phyloP scores from a whole-genome alignment of 768 basidiomycete genomes.

The Mycena latifolia region DNA sequence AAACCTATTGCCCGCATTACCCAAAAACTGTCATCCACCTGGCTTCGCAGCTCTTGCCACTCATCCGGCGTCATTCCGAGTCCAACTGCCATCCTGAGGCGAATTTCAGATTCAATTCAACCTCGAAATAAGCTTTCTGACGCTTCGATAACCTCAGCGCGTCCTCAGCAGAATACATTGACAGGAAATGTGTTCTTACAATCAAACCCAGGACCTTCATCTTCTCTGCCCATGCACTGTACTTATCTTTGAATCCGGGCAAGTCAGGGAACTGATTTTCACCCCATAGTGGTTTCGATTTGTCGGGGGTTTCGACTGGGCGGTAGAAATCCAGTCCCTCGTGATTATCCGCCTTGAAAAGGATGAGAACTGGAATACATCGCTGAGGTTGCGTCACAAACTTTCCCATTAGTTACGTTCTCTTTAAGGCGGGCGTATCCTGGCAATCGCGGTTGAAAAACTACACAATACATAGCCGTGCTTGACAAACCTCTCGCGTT shows the following conservation, averaged over 20 bases:
- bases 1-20: slow-evolving; percentile 86
- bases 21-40: slow-evolving; percentile 92
- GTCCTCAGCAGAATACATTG: background rate
- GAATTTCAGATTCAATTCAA: background rate
- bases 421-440: slow-evolving; percentile 87
- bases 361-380: background rate
- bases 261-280: slow-evolving; percentile 88
- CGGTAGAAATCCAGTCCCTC: slow-evolving; percentile 89
- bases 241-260: slow-evolving; percentile 70
- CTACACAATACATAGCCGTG: background rate
- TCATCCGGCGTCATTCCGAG: slow-evolving; percentile 80
- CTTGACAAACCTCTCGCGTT: slow-evolving; percentile 73
- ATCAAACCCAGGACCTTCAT: slow-evolving; percentile 87
- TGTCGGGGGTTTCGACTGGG: slow-evolving; percentile 78
- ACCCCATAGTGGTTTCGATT: slow-evolving; percentile 80
- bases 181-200: slow-evolving; percentile 27
- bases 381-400: background rate
- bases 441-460: slow-evolving; percentile 41
- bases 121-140: slow-evolving; percentile 51
- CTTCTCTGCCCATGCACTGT: slow-evolving; percentile 83
- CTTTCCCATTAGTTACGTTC: slow-evolving; percentile 82
- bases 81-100: slow-evolving; percentile 81
- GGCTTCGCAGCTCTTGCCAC: slow-evolving; percentile 72
- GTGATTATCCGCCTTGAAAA: slow-evolving; percentile 75
- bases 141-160: slow-evolving; percentile 82